Conservation (phyloP, 305 asterid species). For the Caryopteris hybrid region DNA sequence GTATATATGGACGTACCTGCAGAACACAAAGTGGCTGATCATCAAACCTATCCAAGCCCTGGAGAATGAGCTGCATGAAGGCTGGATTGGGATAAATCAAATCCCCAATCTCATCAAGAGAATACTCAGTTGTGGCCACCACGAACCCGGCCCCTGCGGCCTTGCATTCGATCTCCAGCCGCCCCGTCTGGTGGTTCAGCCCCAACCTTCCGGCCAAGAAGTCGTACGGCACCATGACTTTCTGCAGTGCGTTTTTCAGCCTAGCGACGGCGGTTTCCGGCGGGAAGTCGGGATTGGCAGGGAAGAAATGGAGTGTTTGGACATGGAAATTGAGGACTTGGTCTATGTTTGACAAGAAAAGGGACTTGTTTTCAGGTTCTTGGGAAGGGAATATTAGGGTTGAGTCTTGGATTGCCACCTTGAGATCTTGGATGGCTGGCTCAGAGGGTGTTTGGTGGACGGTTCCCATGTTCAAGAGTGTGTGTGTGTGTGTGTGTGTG, state of each 20-base stretch:
- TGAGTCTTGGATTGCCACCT: slow-evolving; percentile 35
- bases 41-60: slow-evolving; percentile 35
- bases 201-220: slow-evolving; percentile 66
- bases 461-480: slow-evolving; percentile 33
- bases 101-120: slow-evolving; percentile 60
- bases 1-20: slow-evolving; percentile 75
- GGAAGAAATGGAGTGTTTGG: slow-evolving; percentile 76
- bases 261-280: slow-evolving; percentile 37
- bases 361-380: slow-evolving; percentile 1
- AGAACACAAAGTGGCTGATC: slow-evolving; percentile 70
- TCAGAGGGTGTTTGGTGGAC: slow-evolving; percentile 7
- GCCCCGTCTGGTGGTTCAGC: slow-evolving; percentile 34
- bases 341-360: slow-evolving; percentile 66
- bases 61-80: slow-evolving; percentile 58
- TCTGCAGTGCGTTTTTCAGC: slow-evolving; percentile 43
- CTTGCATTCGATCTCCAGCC: slow-evolving; percentile 60
- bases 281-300: slow-evolving; percentile 42
- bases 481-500: no score
- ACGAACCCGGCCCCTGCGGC: slow-evolving; percentile 52
- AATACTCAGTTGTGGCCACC: slow-evolving; percentile 52
- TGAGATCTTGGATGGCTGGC: slow-evolving; percentile 37
- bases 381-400: slow-evolving; percentile 28
- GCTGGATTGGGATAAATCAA: slow-evolving; percentile 76
- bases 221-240: slow-evolving; percentile 47
- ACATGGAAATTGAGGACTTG: slow-evolving; percentile 74